Conservation (phyloP, 495 filamentous ascomycete genomes). For the Rusavskia elegans region DNA sequence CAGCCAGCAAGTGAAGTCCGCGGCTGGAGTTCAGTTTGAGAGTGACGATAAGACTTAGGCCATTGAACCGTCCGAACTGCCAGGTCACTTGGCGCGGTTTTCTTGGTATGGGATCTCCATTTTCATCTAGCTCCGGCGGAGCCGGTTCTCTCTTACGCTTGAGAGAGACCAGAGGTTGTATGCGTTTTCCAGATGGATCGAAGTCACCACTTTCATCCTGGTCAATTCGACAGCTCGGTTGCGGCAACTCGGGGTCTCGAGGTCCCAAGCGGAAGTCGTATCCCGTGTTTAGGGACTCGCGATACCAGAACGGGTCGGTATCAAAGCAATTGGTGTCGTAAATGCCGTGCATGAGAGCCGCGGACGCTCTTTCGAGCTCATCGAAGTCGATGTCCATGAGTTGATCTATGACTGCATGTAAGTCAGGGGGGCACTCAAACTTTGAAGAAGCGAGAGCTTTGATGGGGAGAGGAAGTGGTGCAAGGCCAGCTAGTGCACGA, state of each 20-base stretch:
- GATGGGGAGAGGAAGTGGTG: no score
- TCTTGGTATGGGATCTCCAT: background rate
- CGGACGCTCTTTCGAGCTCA: background rate
- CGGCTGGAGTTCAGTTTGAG: constrained; percentile 5
- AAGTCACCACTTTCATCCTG: constrained; percentile 10
- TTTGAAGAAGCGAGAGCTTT: no score
- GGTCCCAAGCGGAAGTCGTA: constrained; percentile 8
- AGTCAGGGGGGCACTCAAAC: background rate
- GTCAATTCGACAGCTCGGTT: constrained; percentile 6
- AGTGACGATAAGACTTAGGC: constrained; percentile 4
- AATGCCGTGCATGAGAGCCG: background rate
- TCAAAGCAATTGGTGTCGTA: background rate
- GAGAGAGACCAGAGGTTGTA: background rate
- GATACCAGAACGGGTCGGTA: background rate
- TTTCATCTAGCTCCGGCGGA: background rate
- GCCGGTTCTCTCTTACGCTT: background rate
- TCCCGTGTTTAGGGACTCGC: background rate
- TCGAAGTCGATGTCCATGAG: background rate
- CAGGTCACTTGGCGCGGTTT: constrained; percentile 5
- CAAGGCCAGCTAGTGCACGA: no score
- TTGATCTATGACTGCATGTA: background rate
- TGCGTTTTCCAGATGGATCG: constrained; percentile 6
- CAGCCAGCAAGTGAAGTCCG: background rate
- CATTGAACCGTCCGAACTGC: constrained; percentile 5
- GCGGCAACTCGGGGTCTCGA: constrained; percentile 1